These are phyloP conservation scores for Daldinia sp. DNA, from an alignment of 2,329 filamentous ascomycete genomes.

Conservation along the genomic window DNA sequence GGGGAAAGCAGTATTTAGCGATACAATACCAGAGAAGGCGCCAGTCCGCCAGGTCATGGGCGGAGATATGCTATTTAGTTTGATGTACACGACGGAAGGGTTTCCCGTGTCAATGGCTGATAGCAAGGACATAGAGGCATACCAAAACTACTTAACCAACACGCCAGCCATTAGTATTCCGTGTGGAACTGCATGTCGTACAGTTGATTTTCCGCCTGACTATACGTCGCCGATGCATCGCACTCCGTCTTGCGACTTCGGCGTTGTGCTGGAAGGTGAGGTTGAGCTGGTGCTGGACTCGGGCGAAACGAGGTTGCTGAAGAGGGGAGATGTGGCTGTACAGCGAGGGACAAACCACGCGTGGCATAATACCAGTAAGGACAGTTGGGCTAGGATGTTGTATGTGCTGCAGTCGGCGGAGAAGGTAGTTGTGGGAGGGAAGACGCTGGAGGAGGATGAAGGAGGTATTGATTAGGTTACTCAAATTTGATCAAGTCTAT, in stretches of 20 bases:
- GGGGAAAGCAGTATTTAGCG: conserved; percentile 40
- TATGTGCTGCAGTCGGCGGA: conserved; percentile 22
- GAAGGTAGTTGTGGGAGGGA: conserved; percentile 15
- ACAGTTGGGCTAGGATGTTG: conserved; percentile 18
- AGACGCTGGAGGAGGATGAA: conserved; percentile 17
- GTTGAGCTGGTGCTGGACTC: conserved; percentile 26
- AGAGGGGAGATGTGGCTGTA: conserved; percentile 27
- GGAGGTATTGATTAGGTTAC: not conserved
- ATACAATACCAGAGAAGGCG: conserved; percentile 15
- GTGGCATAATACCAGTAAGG: conserved; percentile 29
- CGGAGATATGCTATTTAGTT: conserved; percentile 24
- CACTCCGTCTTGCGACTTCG: conserved; percentile 26
- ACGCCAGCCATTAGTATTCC: conserved; percentile 12
- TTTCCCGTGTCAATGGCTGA: conserved; percentile 19
- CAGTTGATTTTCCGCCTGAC: conserved; percentile 28
- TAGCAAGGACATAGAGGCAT: conserved; percentile 23
- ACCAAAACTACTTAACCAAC: conserved; percentile 16
- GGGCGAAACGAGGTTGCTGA: conserved; percentile 26
- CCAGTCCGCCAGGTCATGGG: conserved; percentile 20
- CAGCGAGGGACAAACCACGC: conserved; percentile 27
- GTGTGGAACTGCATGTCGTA: not conserved
- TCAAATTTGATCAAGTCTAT: not conserved
- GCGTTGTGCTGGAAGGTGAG: conserved; percentile 27
- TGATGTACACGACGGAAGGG: conserved; percentile 13
- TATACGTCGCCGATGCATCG: conserved; percentile 25